A percentile compares a stretch with the other conserved stretches of the same genome.
Conservation (phyloP, 352 stramenopile genomes). For the Ophiocytium majus region DNA sequence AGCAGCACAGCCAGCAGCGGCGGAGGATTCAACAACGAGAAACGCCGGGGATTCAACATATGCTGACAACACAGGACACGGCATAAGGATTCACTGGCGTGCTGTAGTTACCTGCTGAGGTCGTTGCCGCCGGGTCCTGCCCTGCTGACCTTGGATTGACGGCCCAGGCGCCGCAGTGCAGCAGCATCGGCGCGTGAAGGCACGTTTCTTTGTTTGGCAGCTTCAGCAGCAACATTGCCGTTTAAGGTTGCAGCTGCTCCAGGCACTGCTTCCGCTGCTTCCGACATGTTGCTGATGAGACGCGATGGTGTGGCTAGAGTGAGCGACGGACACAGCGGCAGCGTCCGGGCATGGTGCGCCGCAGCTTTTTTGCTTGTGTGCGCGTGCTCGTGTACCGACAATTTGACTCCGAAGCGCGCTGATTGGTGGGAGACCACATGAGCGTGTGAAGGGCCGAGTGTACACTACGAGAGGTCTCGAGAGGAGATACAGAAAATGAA, state of each 20-base stretch:
- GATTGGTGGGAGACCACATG: no score
- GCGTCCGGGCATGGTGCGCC: no score
- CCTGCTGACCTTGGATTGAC: background rate
- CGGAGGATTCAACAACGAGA: background rate
- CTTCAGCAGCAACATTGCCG: background rate
- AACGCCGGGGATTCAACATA: background rate
- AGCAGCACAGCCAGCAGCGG: background rate
- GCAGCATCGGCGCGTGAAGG: background rate
- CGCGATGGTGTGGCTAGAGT: background rate
- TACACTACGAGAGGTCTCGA: no score
- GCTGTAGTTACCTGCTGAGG: background rate
- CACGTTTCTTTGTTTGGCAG: background rate
- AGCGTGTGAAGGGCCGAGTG: no score
- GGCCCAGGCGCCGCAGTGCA: background rate
- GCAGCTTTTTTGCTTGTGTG: no score
- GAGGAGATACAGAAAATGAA: no score
- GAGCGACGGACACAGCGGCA: no score
- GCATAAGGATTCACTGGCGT: background rate
- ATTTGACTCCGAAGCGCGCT: no score
- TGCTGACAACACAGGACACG: background rate
- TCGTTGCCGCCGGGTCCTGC: background rate
- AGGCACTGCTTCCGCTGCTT: no score
- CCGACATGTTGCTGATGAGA: background rate
- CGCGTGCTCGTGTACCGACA: no score
- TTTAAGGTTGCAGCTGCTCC: background rate